Conservation (phyloP, 495 filamentous ascomycete species). For the Penicillium salamii region DNA sequence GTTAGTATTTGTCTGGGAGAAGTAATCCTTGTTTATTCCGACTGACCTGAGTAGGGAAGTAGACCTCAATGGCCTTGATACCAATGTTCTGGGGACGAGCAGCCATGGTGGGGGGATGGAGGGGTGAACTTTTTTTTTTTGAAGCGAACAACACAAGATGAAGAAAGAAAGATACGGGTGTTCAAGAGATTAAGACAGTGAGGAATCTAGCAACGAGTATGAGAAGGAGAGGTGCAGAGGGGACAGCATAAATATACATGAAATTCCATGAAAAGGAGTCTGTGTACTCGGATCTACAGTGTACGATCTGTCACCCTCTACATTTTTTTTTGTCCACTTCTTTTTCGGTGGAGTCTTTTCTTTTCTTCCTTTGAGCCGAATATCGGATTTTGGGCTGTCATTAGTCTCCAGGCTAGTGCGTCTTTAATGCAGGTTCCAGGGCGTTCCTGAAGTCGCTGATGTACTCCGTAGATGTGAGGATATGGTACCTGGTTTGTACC, state of each 20-base stretch:
- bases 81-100: slow-evolving; percentile 92
- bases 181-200: not conserved
- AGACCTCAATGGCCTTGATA: slow-evolving; percentile 99
- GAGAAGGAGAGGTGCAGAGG: not conserved
- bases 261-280: slow-evolving; percentile 9
- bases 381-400: not conserved
- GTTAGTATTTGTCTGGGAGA: slow-evolving; percentile 16
- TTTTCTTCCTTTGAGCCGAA: slow-evolving; percentile 5
- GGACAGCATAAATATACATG: not conserved
- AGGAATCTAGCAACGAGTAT: not conserved
- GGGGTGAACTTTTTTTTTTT: slow-evolving; percentile 13
- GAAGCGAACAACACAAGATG: not conserved
- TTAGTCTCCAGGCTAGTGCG: no score
- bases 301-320: slow-evolving; percentile 30
- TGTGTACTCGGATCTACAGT: slow-evolving; percentile 34
- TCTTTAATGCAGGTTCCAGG: not conserved
- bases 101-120: slow-evolving; percentile 64
- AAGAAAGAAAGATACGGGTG: not conserved
- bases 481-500: no score
- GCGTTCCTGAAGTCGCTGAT: no score
- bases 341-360: not conserved
- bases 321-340: slow-evolving; percentile 13
- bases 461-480: no score
- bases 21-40: slow-evolving; percentile 35
- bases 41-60: slow-evolving; percentile 97